A percentile compares a stretch with the other conserved stretches of the same genome.
These are phyloP conservation scores for Gynostemma pentaphyllum DNA, from an alignment of 306 rosid genomes.

Conservation along the genomic window DNA sequence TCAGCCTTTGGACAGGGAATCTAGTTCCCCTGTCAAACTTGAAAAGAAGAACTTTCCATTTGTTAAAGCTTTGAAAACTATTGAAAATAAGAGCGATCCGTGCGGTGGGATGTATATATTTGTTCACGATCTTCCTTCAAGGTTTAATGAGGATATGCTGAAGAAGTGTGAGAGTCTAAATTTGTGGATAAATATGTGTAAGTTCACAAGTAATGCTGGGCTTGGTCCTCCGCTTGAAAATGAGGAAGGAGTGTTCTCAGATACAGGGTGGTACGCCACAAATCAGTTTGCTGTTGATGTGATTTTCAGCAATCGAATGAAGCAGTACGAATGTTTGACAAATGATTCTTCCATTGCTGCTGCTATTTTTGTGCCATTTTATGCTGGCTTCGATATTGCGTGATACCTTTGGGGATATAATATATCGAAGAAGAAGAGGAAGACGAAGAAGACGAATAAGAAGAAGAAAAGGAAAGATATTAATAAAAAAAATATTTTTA, in stretches of 20 bases:
- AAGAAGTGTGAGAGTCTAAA: slow-evolving; percentile 72
- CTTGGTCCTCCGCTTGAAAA: slow-evolving; percentile 97
- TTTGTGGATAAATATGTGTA: slow-evolving; percentile 94
- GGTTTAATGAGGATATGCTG: slow-evolving; percentile 93
- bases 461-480: too few species aligned
- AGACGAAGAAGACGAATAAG: too few species aligned
- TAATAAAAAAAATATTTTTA: too few species aligned
- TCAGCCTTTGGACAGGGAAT: background rate
- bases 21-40: background rate
- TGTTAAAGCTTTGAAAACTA: slow-evolving; percentile 52
- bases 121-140: slow-evolving; percentile 79
- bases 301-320: slow-evolving; percentile 82
- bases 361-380: slow-evolving; percentile 85
- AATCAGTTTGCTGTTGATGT: slow-evolving; percentile 98
- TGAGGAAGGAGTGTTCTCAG: slow-evolving; percentile 75
- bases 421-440: too few species aligned
- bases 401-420: slow-evolving; percentile 91
- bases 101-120: slow-evolving; percentile 96
- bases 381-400: slow-evolving; percentile 93
- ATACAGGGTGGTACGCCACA: slow-evolving; percentile 85
- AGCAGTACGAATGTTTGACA: slow-evolving; percentile 89
- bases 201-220: slow-evolving; percentile 84
- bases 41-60: slow-evolving; percentile 36
- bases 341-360: slow-evolving; percentile 79
- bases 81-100: slow-evolving; percentile 82